Evolutionary conservation across 306 rosid genomes (phyloP).

Genomic region (Glycine soja): DNA sequence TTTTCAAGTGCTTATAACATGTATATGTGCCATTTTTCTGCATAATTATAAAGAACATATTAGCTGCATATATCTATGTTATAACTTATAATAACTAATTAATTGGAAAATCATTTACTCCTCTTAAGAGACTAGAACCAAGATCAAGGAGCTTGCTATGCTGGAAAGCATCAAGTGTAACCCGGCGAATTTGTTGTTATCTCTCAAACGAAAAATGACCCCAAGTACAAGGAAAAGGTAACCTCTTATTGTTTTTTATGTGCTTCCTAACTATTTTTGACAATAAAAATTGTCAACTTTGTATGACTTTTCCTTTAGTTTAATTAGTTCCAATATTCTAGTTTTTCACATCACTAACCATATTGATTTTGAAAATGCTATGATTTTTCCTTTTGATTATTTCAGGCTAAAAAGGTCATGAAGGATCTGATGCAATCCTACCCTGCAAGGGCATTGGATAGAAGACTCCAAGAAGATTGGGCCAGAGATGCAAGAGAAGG

Average conservation of each 20-base stretch:
- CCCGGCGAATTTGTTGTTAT: constrained; percentile 88
- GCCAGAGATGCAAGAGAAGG: too few species aligned
- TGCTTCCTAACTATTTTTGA: background rate
- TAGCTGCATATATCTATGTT: too few species aligned
- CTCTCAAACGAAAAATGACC: constrained; percentile 91
- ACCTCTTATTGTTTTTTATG: constrained; percentile 3
- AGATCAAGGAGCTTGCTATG: constrained; percentile 91
- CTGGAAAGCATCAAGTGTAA: constrained; percentile 86
- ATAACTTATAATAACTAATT: constrained; percentile 29
- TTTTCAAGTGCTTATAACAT: too few species aligned
- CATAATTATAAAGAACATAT: too few species aligned
- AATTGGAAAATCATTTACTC: constrained; percentile 39
- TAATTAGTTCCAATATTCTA: constrained; percentile 16
- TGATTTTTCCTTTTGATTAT: constrained; percentile 32
- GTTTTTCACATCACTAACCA: constrained; percentile 21
- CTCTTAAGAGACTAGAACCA: constrained; percentile 88
- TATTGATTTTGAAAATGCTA: constrained; percentile 2
- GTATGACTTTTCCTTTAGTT: constrained; percentile 24
- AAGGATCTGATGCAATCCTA: too few species aligned
- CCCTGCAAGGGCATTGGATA: too few species aligned
- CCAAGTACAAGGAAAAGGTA: constrained; percentile 85
- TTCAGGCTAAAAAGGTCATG: constrained; percentile 77
- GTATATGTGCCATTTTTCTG: too few species aligned
- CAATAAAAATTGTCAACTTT: constrained; percentile 26
- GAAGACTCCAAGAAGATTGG: too few species aligned